Base-by-base conservation (phyloP, 352 stramenopile species). In the Phytophthora colocasiae region DNA sequence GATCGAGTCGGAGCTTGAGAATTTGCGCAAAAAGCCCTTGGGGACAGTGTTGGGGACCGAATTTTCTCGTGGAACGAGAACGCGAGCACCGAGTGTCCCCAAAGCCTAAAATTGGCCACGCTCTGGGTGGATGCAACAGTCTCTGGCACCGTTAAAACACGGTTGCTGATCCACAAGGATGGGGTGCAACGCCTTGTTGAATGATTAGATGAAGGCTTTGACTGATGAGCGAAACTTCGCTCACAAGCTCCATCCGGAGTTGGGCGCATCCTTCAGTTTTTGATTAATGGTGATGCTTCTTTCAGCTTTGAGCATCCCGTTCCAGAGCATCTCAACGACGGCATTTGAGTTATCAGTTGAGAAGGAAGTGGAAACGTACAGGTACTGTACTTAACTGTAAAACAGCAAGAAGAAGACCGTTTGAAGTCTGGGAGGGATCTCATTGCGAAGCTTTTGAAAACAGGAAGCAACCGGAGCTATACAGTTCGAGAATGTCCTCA, bases 401-500 rank as follows among this genome's bases (percentile, higher is more conserved):
- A 29, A 15, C 9, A 10, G 31, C 19, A n/a, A 10, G 17, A 29
- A 27, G 41, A n/a, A 24, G 17, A 48, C 19, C 7, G 14, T 17
- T n/a, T 10, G 5, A 39, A 39, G 45, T 5, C 14, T n/a, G 44
- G 29, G 8, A 48, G 36, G 29, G 19, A 58, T 17, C 5, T 38
- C 24, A 52, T 24, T 36, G 31, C 12, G 14, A 27, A 44, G 41
- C 3, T 1, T 9, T 26, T 17, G 19, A 17, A 14, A 34, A 22
- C 24, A 27, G 15, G 29, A 66, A 48, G 39, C 31, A 43, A 19
- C n/a, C n/a, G 7, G n/a, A 22, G 38, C 38, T 43, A 66, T 66
- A 67, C 59, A 67, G 59, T 67, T 67, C 41, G 48, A 10, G 38
- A 19, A 43, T 34, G 51, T 54, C 39, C 49, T n/a, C n/a, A n/a